Evolutionary conservation across 805 yeast species (phyloP).

Genomic region (Torulaspora maleeae): DNA sequence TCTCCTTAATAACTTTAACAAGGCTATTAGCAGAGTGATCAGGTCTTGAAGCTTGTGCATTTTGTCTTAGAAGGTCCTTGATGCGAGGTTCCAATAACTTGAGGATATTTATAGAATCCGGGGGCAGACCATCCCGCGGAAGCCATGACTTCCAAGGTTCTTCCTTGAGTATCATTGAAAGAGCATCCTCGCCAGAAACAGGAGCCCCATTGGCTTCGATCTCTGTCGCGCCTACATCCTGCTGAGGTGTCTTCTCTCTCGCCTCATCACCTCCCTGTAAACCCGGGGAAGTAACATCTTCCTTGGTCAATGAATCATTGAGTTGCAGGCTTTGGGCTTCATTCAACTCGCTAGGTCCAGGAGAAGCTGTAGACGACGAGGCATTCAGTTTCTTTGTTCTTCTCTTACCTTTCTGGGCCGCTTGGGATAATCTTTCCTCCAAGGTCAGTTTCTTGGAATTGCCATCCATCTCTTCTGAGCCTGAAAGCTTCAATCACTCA

Average conservation of each 20-base stretch:
- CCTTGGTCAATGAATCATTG: background rate
- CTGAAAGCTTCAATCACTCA: background rate
- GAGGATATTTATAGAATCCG: conserved; percentile 5
- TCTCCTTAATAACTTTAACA: conserved; percentile 28
- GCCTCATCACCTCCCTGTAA: background rate
- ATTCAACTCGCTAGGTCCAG: background rate
- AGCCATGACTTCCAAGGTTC: conserved; percentile 12
- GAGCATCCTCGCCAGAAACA: background rate
- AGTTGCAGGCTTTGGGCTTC: background rate
- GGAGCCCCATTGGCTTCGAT: background rate
- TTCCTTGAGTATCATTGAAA: conserved; percentile 1
- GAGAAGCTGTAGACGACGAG: conserved; percentile 6
- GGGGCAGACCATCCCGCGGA: background rate
- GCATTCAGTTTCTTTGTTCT: conserved; percentile 28
- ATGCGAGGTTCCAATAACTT: conserved; percentile 13
- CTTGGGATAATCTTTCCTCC: conserved; percentile 80
- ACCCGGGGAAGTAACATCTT: background rate
- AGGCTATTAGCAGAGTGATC: conserved; percentile 18
- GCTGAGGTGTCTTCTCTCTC: background rate
- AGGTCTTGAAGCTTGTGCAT: background rate
- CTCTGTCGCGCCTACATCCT: background rate
- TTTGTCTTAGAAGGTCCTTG: conserved; percentile 1
- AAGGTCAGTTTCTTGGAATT: conserved; percentile 57
- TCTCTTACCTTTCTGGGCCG: conserved; percentile 50
- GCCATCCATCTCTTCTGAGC: background rate